Conservation (phyloP, 257 asterid genomes). For the Voacanga thouarsii region DNA sequence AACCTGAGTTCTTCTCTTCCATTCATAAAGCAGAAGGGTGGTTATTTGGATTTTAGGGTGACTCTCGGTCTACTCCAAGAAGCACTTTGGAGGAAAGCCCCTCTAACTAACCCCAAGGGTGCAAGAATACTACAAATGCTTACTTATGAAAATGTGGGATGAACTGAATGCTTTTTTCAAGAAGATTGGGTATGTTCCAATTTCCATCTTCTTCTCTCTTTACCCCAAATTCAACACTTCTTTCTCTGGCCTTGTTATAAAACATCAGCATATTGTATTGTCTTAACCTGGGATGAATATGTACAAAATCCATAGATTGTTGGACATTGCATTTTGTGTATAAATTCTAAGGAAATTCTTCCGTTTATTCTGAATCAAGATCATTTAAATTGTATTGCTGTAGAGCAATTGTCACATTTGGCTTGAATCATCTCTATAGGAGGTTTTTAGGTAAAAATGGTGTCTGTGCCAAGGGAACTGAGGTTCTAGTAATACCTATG, state of each 20-base stretch:
- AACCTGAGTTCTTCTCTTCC: slow-evolving; percentile 49
- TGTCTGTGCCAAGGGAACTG: slow-evolving; percentile 78
- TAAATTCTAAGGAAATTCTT: neutral
- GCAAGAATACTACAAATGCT: no score
- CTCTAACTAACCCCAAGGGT: no score
- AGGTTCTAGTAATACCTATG: slow-evolving; percentile 68
- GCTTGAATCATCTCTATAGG: slow-evolving; percentile 86
- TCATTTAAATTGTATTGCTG: slow-evolving; percentile 16
- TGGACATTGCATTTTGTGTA: neutral
- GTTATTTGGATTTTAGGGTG: slow-evolving; percentile 89
- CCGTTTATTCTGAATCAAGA: neutral
- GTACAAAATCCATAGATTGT: neutral
- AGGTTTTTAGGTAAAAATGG: slow-evolving; percentile 43
- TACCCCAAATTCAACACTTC: neutral
- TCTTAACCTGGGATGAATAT: neutral
- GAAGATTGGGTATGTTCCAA: slow-evolving; percentile 82
- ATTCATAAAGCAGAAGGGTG: slow-evolving; percentile 54
- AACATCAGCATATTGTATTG: neutral
- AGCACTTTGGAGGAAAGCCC: no score
- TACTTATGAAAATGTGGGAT: slow-evolving; percentile 85
- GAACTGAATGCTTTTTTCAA: slow-evolving; percentile 72
- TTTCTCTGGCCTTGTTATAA: neutral
- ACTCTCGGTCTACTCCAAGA: no score
- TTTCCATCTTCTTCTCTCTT: neutral
- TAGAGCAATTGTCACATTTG: slow-evolving; percentile 76